These are phyloP conservation scores for Mortierella sp. DNA, from an alignment of 371 early-diverging fungal genomes.

Conservation along the genomic window DNA sequence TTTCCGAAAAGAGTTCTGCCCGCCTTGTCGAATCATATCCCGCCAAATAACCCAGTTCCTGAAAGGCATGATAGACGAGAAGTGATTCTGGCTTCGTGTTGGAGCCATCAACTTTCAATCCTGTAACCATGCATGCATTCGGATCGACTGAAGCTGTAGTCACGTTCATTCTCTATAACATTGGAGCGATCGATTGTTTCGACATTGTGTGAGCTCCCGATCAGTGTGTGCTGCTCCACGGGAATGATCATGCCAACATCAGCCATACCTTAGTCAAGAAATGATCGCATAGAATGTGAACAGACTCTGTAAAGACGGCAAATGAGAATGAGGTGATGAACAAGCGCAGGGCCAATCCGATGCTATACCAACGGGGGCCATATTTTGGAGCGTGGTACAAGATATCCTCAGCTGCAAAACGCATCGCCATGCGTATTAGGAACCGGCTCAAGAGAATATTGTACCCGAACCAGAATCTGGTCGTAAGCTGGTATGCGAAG, in stretches of 20 bases:
- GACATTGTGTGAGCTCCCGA: background rate
- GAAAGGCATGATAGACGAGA: constrained; percentile 55
- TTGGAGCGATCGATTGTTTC: background rate
- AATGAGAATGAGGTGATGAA: constrained; percentile 28
- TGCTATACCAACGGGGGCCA: constrained; percentile 49
- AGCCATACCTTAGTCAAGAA: constrained; percentile 45
- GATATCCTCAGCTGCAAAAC: constrained; percentile 32
- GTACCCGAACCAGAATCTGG: constrained; percentile 58
- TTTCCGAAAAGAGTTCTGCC: constrained; percentile 50
- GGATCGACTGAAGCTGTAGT: constrained; percentile 42
- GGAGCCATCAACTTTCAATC: constrained; percentile 43
- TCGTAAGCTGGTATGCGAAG: constrained; percentile 58
- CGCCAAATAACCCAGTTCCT: constrained; percentile 58
- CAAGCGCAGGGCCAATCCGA: constrained; percentile 26
- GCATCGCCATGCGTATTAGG: constrained; percentile 39
- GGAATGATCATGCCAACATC: background rate
- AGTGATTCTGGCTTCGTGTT: constrained; percentile 17
- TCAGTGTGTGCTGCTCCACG: background rate
- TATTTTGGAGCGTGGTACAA: constrained; percentile 35
- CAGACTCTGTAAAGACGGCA: constrained; percentile 52
- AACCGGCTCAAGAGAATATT: constrained; percentile 57
- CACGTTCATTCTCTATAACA: constrained; percentile 49
- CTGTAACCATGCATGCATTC: constrained; percentile 54
- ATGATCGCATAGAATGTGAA: constrained; percentile 60
- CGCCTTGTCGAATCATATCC: constrained; percentile 53